phyloP scores from a whole-genome alignment of 495 filamentous ascomycete genomes.

The Neurospora sp. region DNA sequence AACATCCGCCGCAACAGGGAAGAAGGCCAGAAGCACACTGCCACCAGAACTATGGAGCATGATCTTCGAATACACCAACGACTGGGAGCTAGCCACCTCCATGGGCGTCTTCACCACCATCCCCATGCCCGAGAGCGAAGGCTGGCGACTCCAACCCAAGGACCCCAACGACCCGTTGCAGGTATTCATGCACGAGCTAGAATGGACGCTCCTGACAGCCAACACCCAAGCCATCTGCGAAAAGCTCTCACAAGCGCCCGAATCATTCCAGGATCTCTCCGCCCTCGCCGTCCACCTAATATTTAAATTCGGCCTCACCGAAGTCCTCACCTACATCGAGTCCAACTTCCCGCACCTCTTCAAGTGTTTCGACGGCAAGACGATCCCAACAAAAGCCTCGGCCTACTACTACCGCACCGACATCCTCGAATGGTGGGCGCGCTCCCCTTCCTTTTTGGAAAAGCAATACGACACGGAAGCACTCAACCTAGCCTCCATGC shows the following conservation, averaged over 20 bases:
- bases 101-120: slow-evolving; percentile 71
- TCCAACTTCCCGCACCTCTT: slow-evolving; percentile 67
- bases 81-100: slow-evolving; percentile 81
- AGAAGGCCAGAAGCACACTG: slow-evolving; percentile 29
- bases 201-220: slow-evolving; percentile 70
- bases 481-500: slow-evolving; percentile 73
- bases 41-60: slow-evolving; percentile 84
- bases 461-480: slow-evolving; percentile 69
- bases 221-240: slow-evolving; percentile 56
- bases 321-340: slow-evolving; percentile 74
- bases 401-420: slow-evolving; percentile 76
- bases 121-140: slow-evolving; percentile 50
- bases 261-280: slow-evolving; percentile 63
- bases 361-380: slow-evolving; percentile 69
- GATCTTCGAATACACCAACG: slow-evolving; percentile 69
- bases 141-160: slow-evolving; percentile 45
- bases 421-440: slow-evolving; percentile 76
- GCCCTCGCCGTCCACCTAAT: slow-evolving; percentile 76
- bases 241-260: slow-evolving; percentile 52
- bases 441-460: slow-evolving; percentile 60
- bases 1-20: slow-evolving; percentile 14
- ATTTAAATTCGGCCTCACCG: slow-evolving; percentile 75
- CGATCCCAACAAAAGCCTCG: slow-evolving; percentile 75
- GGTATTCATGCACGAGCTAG: slow-evolving; percentile 50
- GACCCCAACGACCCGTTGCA: slow-evolving; percentile 38